phyloP scores from a whole-genome alignment of 805 yeast species.

The Peterozyma xylosa region DNA sequence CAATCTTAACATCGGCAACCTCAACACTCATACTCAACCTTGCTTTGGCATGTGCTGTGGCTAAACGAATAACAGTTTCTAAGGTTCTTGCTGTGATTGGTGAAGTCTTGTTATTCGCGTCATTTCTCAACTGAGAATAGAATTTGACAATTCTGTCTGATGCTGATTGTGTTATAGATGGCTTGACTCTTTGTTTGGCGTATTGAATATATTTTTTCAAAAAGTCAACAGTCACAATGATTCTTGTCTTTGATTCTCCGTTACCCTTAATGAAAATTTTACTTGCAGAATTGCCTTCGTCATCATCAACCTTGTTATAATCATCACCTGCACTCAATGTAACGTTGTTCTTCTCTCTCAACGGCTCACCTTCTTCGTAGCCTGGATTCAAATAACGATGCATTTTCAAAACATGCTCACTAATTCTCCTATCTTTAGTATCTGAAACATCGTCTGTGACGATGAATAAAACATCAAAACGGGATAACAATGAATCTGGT shows the following conservation, averaged over 20 bases:
- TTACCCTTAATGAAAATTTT: conserved; percentile 74
- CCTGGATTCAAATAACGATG: conserved; percentile 88
- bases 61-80: conserved; percentile 88
- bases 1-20: conserved; percentile 73
- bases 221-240: conserved; percentile 71
- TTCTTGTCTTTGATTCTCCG: conserved; percentile 30
- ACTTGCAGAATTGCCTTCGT: conserved; percentile 26
- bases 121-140: conserved; percentile 78
- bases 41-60: conserved; percentile 97
- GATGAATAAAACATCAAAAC: conserved; percentile 91
- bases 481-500: conserved; percentile 92
- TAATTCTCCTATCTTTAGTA: conserved; percentile 72
- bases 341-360: conserved; percentile 65
- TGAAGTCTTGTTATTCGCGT: conserved; percentile 69
- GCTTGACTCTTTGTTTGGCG: conserved; percentile 82
- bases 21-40: conserved; percentile 73
- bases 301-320: conserved; percentile 33
- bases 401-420: conserved; percentile 92
- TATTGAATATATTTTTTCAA: conserved; percentile 89
- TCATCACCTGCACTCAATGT: conserved; percentile 77
- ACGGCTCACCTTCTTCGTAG: conserved; percentile 86
- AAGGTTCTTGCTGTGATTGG: conserved; percentile 98
- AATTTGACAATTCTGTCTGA: conserved; percentile 72
- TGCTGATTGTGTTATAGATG: conserved; percentile 71
- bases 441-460: conserved; percentile 94